Evolutionary conservation across 495 filamentous ascomycete species (phyloP).

Genomic region (Viridothelium virens): DNA sequence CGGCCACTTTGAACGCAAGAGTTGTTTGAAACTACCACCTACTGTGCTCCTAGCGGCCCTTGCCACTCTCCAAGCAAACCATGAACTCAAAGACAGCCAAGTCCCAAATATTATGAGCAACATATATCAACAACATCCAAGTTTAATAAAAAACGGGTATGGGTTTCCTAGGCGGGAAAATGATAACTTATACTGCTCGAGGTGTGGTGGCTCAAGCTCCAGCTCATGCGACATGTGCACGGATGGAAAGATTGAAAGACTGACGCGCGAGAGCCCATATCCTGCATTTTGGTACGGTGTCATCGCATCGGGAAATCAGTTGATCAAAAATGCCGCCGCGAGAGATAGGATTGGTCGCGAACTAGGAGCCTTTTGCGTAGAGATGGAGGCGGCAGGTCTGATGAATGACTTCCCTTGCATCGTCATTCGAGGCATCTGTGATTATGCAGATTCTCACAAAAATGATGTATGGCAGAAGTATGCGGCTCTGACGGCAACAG

Average conservation of each 20-base stretch:
- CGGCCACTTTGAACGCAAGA: conserved; percentile 10
- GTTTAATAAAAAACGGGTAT: background rate
- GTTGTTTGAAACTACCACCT: conserved; percentile 12
- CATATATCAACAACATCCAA: background rate
- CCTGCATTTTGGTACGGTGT: conserved; percentile 32
- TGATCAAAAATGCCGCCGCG: conserved; percentile 20
- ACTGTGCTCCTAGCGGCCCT: conserved; percentile 12
- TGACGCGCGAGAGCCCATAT: background rate
- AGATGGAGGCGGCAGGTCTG: conserved; percentile 30
- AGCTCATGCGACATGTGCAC: background rate
- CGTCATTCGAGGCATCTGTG: conserved; percentile 28
- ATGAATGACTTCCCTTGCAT: conserved; percentile 26
- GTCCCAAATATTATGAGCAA: background rate
- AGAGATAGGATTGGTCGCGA: conserved; percentile 24
- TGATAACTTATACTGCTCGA: background rate
- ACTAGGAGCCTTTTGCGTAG: conserved; percentile 23
- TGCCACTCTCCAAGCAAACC: background rate
- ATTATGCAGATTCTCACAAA: conserved; percentile 29
- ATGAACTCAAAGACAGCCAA: background rate
- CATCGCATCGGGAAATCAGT: conserved; percentile 36
- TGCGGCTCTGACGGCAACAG: conserved; percentile 24
- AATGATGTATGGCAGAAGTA: conserved; percentile 21
- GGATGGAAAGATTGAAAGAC: background rate
- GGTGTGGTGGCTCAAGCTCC: background rate
- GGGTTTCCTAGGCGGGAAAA: background rate